These are phyloP conservation scores for Pholiota conissans DNA, from an alignment of 768 basidiomycete species.

Conservation along the genomic window DNA sequence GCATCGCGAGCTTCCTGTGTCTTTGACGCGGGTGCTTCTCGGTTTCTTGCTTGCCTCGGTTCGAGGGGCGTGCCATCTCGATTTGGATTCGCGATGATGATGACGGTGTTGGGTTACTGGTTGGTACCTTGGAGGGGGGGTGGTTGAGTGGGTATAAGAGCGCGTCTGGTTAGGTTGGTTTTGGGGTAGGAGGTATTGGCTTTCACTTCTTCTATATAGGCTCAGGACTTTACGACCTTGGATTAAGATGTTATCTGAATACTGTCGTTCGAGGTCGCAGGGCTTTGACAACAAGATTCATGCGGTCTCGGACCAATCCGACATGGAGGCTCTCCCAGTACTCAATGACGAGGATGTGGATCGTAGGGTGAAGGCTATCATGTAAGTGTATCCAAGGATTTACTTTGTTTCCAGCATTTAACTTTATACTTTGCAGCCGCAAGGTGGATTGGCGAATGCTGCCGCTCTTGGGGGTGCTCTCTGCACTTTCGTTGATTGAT, in stretches of 20 bases:
- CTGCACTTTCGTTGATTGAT: conserved; percentile 36
- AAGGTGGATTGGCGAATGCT: conserved; percentile 34
- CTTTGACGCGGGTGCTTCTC: background rate
- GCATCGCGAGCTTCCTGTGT: too few relatives aligned
- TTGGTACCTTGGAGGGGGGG: too few relatives aligned
- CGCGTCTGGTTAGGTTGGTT: background rate
- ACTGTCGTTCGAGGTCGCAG: background rate
- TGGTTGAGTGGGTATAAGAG: background rate
- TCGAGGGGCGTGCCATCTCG: too few relatives aligned
- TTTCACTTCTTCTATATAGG: background rate
- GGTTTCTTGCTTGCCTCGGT: background rate
- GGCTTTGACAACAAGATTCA: background rate
- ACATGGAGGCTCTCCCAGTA: background rate
- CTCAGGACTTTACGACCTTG: background rate
- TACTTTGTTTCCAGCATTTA: too few relatives aligned
- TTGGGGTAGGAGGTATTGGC: background rate
- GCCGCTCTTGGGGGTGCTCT: conserved; percentile 34
- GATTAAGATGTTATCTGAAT: background rate
- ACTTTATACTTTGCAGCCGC: conserved; percentile 17
- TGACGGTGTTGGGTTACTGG: too few relatives aligned
- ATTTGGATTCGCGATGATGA: too few relatives aligned
- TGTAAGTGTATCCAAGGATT: background rate
- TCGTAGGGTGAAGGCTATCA: background rate
- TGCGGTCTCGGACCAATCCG: background rate
- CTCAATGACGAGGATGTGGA: background rate